Evolutionary conservation across 352 stramenopile species (phyloP).

Genomic region (Phytophthora parvispora): DNA sequence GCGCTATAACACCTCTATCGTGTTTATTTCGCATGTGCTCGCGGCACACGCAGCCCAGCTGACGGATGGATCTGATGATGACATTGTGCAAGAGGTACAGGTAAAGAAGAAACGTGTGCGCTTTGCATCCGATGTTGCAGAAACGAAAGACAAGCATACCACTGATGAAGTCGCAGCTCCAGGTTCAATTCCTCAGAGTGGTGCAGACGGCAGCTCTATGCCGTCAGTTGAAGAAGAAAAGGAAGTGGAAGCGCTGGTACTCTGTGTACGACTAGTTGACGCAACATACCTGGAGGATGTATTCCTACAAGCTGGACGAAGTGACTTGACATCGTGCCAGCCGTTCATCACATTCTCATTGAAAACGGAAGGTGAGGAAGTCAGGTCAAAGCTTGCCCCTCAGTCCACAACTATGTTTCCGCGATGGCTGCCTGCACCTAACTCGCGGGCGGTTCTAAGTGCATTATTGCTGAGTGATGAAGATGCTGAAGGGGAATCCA

Average conservation of each 20-base stretch:
- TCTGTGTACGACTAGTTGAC: constrained; percentile 67
- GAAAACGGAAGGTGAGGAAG: constrained; percentile 36
- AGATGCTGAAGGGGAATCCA: constrained; percentile 7
- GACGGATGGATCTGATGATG: constrained; percentile 17
- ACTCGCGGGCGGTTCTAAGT: constrained; percentile 45
- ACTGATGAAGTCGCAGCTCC: neutral
- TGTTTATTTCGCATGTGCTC: constrained; percentile 71
- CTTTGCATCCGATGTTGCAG: constrained; percentile 50
- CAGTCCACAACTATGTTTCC: constrained; percentile 68
- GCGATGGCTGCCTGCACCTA: constrained; percentile 60
- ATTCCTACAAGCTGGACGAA: constrained; percentile 55
- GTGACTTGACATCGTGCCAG: constrained; percentile 54
- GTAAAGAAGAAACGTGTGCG: constrained; percentile 74
- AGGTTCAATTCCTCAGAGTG: neutral
- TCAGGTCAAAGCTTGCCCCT: constrained; percentile 49
- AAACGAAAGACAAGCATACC: constrained; percentile 19
- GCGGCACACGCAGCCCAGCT: constrained; percentile 31
- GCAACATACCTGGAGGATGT: constrained; percentile 61
- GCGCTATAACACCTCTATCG: constrained; percentile 75
- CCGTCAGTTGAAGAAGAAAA: constrained; percentile 23
- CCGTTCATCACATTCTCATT: constrained; percentile 62
- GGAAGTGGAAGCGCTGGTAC: constrained; percentile 33
- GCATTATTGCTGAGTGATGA: constrained; percentile 38
- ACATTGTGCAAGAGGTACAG: constrained; percentile 20
- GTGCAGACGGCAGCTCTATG: neutral